Percentiles rank a stretch among this genome's conserved stretches.
Conservation (phyloP, 345 rosid species). For the Hibiscus tridactylites region DNA sequence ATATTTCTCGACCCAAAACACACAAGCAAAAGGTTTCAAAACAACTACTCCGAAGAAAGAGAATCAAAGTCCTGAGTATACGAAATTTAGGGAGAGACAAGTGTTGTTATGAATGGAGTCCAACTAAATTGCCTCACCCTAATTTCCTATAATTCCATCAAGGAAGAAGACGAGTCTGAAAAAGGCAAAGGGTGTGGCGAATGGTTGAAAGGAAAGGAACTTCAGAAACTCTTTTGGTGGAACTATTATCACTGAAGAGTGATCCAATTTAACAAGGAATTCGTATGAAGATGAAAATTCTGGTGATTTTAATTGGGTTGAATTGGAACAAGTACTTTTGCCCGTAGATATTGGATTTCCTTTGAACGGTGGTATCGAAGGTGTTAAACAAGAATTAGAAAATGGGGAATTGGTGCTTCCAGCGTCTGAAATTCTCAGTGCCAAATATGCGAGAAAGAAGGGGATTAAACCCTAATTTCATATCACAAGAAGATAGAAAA, state of each 20-base stretch:
- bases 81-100: too few species aligned
- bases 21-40: too few species aligned
- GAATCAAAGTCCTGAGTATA: too few species aligned
- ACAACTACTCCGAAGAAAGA: too few species aligned
- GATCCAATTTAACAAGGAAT: constrained; percentile 33
- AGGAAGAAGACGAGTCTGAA: constrained; percentile 15
- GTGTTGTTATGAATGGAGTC: constrained; percentile 61
- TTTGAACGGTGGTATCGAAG: constrained; percentile 41
- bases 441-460: not conserved
- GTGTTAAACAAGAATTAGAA: constrained; percentile 37
- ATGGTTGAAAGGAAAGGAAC: constrained; percentile 83
- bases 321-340: constrained; percentile 51
- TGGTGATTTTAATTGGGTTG: constrained; percentile 76
- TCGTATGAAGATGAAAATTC: constrained; percentile 71
- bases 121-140: constrained; percentile 19
- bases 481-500: not conserved
- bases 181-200: constrained; percentile 43
- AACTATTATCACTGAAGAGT: constrained; percentile 29
- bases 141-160: constrained; percentile 7
- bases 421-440: constrained; percentile 2
- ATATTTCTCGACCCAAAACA: too few species aligned
- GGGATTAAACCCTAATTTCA: too few species aligned
- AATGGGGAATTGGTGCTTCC: not conserved
- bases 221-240: constrained; percentile 46
- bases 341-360: constrained; percentile 67